phyloP scores from a whole-genome alignment of 225 moss, liverwort and hornwort species.

The Ulota crispa region DNA sequence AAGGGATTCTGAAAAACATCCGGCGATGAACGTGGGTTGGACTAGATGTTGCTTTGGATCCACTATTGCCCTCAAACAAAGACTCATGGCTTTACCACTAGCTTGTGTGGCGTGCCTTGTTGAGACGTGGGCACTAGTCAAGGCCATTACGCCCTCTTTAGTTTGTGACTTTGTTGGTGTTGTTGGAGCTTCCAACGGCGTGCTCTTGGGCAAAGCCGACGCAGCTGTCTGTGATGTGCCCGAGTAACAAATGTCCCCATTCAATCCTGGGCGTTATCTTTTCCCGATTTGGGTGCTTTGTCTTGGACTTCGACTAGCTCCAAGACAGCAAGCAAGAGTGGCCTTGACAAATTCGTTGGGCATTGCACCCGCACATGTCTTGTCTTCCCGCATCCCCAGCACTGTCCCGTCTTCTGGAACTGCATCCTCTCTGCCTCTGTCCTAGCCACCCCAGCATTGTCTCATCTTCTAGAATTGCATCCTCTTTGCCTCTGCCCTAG shows the following conservation, averaged over 20 bases:
- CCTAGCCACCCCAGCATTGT: too few species aligned
- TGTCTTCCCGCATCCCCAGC: neutral
- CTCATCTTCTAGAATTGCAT: neutral
- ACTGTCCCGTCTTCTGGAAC: too few species aligned
- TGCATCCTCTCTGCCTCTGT: too few species aligned
- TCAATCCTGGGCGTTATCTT: neutral
- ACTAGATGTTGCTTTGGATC: too few species aligned
- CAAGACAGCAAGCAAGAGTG: fast-evolving
- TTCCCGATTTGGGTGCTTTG: neutral
- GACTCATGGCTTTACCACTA: too few species aligned
- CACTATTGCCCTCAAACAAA: too few species aligned
- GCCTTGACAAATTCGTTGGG: neutral
- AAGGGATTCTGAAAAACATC: too few species aligned
- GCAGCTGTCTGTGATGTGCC: neutral
- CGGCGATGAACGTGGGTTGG: fast-evolving
- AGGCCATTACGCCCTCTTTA: too few species aligned
- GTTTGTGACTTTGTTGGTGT: too few species aligned
- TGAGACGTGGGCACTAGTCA: fast-evolving
- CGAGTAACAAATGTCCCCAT: neutral
- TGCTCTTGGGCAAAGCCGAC: neutral
- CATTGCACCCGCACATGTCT: neutral
- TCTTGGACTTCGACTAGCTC: fast-evolving
- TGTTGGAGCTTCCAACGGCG: too few species aligned
- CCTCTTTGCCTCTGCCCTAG: neutral
- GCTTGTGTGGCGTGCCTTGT: fast-evolving